These are phyloP conservation scores for Kuraishia cidri DNA, from an alignment of 805 yeast genomes.

Conservation along the genomic window DNA sequence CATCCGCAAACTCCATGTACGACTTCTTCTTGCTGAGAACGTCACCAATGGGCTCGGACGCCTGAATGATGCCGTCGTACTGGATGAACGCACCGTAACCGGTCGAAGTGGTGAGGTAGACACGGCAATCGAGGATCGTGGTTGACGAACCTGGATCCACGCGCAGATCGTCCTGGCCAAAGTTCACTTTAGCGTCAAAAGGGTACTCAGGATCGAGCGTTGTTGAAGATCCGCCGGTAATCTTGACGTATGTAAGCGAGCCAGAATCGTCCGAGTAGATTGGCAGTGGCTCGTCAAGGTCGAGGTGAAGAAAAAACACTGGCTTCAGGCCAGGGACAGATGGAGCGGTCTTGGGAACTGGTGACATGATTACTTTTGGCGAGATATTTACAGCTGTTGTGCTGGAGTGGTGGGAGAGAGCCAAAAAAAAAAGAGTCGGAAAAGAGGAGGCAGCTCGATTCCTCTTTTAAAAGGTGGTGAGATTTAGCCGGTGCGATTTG, in stretches of 20 bases:
- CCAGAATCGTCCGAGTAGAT: slow-evolving; percentile 16
- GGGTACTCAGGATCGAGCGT: slow-evolving; percentile 26
- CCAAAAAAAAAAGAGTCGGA: too few relatives aligned
- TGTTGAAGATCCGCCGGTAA: slow-evolving; percentile 25
- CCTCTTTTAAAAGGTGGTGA: too few relatives aligned
- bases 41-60: slow-evolving; percentile 21
- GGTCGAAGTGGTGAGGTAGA: slow-evolving; percentile 31
- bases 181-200: slow-evolving; percentile 23
- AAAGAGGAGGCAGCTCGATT: too few relatives aligned
- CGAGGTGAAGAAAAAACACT: slow-evolving; percentile 25
- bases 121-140: slow-evolving; percentile 36
- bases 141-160: slow-evolving; percentile 17
- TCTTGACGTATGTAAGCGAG: slow-evolving; percentile 17
- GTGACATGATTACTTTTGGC: not conserved
- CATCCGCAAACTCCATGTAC: slow-evolving; percentile 30
- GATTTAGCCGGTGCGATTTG: too few relatives aligned
- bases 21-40: slow-evolving; percentile 24
- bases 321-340: slow-evolving; percentile 20
- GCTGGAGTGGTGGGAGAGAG: too few relatives aligned
- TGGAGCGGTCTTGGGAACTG: not conserved
- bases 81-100: slow-evolving; percentile 32
- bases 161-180: slow-evolving; percentile 43
- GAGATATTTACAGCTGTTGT: too few relatives aligned
- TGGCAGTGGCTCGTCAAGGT: slow-evolving; percentile 20
- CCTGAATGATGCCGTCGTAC: slow-evolving; percentile 40